Conservation (phyloP, 108 stramenopile species). For the Chaetoceros muelleri region DNA sequence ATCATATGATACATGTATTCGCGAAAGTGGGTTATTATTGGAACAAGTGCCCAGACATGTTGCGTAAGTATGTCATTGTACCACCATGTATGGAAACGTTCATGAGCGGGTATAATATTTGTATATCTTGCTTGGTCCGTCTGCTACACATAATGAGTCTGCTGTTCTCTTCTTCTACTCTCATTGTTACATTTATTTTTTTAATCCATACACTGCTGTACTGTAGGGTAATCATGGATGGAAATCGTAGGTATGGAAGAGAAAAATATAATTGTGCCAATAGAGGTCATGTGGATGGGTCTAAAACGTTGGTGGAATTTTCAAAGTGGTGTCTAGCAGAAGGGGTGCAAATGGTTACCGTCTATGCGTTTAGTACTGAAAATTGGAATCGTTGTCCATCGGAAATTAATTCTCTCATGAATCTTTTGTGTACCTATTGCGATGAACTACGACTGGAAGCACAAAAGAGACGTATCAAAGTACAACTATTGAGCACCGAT, state of each 20-base stretch:
- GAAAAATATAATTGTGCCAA: constrained; percentile 53
- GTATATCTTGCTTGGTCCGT: neutral
- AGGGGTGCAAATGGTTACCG: constrained; percentile 70
- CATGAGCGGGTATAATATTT: too few species aligned
- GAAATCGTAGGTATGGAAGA: constrained; percentile 93
- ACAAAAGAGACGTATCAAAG: constrained; percentile 51
- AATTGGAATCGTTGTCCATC: constrained; percentile 86
- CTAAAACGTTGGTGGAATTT: constrained; percentile 78
- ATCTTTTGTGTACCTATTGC: constrained; percentile 55
- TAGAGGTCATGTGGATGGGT: constrained; percentile 89
- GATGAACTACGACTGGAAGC: constrained; percentile 82
- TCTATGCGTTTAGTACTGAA: constrained; percentile 97
- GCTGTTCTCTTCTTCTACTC: neutral
- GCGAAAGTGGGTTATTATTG: constrained; percentile 46
- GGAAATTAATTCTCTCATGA: constrained; percentile 82
- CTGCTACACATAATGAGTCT: neutral
- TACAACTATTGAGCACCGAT: constrained; percentile 75
- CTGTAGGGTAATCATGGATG: constrained; percentile 91
- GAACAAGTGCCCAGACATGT: constrained; percentile 52
- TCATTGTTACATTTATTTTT: neutral
- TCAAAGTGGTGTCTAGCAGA: constrained; percentile 90
- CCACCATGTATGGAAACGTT: too few species aligned
- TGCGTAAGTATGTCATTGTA: too few species aligned
- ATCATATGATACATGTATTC: too few species aligned
- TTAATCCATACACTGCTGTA: constrained; percentile 23